A percentile compares a stretch with the other conserved stretches of the same genome.
phyloP scores from a whole-genome alignment of 1,139 yeast species.

The Candida sojae region DNA sequence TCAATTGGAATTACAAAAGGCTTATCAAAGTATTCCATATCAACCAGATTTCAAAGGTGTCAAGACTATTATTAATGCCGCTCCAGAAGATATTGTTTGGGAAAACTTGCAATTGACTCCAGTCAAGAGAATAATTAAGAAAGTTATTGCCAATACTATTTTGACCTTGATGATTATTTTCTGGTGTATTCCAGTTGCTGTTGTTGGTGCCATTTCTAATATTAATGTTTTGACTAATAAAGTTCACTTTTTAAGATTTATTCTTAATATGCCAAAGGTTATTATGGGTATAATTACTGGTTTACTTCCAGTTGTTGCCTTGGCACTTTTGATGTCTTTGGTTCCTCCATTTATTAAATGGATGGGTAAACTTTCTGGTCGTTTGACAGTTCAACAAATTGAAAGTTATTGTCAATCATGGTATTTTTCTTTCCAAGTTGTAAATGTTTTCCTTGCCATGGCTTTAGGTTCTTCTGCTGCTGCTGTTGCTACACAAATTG shows the following conservation, averaged over 20 bases:
- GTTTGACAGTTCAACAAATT: conserved; percentile 66
- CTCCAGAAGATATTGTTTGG: conserved; percentile 86
- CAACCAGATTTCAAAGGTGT: conserved; percentile 64
- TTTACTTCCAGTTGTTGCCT: conserved; percentile 78
- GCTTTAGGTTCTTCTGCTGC: conserved; percentile 81
- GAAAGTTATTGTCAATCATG: conserved; percentile 84
- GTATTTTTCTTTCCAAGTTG: conserved; percentile 86
- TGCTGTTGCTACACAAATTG: conserved; percentile 62
- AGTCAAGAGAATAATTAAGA: conserved; percentile 42
- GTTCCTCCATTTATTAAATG: conserved; percentile 69
- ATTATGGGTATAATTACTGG: conserved; percentile 85
- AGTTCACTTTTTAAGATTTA: conserved; percentile 69
- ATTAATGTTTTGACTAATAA: conserved; percentile 68
- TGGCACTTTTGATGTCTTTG: conserved; percentile 79
- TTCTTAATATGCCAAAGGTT: conserved; percentile 64
- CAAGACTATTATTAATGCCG: conserved; percentile 60
- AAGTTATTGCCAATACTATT: conserved; percentile 41
- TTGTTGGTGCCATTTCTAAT: conserved; percentile 91
- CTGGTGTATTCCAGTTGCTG: conserved; percentile 96
- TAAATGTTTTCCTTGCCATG: conserved; percentile 79
- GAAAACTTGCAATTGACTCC: conserved; percentile 56
- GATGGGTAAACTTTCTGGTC: conserved; percentile 74
- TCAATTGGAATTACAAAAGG: conserved; percentile 86
- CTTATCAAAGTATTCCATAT: conserved; percentile 77
- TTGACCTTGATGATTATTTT: conserved; percentile 64